These are phyloP conservation scores for Aspergillus carlsbadensis DNA, from an alignment of 495 filamentous ascomycete species.

Conservation along the genomic window DNA sequence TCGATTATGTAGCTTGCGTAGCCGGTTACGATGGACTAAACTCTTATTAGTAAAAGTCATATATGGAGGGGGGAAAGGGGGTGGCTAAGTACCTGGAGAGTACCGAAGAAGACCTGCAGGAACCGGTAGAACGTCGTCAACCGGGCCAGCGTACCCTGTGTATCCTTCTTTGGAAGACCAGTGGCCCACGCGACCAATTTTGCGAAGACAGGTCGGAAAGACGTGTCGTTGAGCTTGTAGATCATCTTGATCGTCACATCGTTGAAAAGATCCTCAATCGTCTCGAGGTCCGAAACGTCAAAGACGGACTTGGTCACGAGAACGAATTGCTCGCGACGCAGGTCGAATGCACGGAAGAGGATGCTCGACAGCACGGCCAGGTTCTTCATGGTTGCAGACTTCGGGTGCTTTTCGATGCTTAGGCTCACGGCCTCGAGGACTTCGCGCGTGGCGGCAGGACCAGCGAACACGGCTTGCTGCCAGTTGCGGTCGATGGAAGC, in stretches of 20 bases:
- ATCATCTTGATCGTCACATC: constrained; percentile 80
- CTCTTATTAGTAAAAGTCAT: constrained; percentile 12
- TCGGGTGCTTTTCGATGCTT: constrained; percentile 72
- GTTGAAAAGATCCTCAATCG: constrained; percentile 64
- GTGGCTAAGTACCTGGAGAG: constrained; percentile 60
- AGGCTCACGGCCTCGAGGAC: constrained; percentile 62
- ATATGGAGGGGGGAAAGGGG: background rate
- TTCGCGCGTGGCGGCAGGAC: constrained; percentile 63
- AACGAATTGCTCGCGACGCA: constrained; percentile 56
- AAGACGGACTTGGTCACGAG: constrained; percentile 37
- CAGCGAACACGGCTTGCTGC: constrained; percentile 55
- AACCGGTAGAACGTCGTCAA: constrained; percentile 76
- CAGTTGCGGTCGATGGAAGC: constrained; percentile 69
- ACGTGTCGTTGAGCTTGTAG: constrained; percentile 93
- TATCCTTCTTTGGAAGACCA: constrained; percentile 58
- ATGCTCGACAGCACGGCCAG: constrained; percentile 63
- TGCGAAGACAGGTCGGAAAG: constrained; percentile 90
- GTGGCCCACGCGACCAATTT: constrained; percentile 78
- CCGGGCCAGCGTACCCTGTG: constrained; percentile 51
- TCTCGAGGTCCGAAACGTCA: constrained; percentile 51
- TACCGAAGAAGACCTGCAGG: constrained; percentile 72
- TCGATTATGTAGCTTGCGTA: constrained; percentile 87
- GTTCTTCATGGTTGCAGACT: constrained; percentile 70
- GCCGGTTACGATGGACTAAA: constrained; percentile 80
- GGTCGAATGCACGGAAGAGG: constrained; percentile 69